A percentile compares a stretch with the other conserved stretches of the same genome.
Conservation (phyloP, 2,329 filamentous ascomycete genomes). For the Arthroderma sp. region DNA sequence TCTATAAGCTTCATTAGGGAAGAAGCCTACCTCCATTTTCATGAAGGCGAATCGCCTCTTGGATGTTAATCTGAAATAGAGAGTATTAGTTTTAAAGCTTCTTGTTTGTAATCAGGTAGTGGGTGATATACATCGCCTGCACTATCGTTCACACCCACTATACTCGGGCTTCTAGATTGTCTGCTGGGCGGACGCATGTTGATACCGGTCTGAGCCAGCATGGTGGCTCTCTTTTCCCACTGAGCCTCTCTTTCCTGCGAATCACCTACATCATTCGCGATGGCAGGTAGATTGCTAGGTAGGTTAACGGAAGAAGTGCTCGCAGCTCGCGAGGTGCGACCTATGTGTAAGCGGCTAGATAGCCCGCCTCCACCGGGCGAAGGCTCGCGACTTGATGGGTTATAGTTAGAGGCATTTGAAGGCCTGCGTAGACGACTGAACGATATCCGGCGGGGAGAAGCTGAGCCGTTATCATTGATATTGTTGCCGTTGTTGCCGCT, state of each 20-base stretch:
- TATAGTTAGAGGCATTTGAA: conserved; percentile 8
- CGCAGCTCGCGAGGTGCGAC: conserved; percentile 35
- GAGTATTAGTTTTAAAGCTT: neutral
- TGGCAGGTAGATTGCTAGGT: conserved; percentile 66
- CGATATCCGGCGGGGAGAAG: conserved; percentile 14
- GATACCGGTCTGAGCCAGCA: conserved; percentile 53
- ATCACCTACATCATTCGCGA: conserved; percentile 40
- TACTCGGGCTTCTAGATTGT: conserved; percentile 22
- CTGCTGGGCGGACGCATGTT: conserved; percentile 18
- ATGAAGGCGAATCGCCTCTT: conserved; percentile 89
- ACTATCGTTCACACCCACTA: conserved; percentile 18
- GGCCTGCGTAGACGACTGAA: conserved; percentile 23
- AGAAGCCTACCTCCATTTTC: conserved; percentile 51
- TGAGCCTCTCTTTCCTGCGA: conserved; percentile 50
- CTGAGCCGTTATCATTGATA: conserved; percentile 6
- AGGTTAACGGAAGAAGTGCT: conserved; percentile 56
- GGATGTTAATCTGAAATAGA: conserved; percentile 48
- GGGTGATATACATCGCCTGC: conserved; percentile 22
- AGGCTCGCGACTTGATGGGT: neutral
- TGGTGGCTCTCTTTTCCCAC: conserved; percentile 91
- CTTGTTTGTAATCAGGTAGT: neutral
- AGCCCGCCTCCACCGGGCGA: conserved; percentile 27
- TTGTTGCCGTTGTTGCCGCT: conserved; percentile 6
- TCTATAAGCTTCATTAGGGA: neutral
- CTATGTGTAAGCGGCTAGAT: conserved; percentile 58